Percentiles rank a stretch among this genome's conserved stretches.
Conservation (phyloP, 768 basidiomycete genomes). For the Pleurotus eryngii region DNA sequence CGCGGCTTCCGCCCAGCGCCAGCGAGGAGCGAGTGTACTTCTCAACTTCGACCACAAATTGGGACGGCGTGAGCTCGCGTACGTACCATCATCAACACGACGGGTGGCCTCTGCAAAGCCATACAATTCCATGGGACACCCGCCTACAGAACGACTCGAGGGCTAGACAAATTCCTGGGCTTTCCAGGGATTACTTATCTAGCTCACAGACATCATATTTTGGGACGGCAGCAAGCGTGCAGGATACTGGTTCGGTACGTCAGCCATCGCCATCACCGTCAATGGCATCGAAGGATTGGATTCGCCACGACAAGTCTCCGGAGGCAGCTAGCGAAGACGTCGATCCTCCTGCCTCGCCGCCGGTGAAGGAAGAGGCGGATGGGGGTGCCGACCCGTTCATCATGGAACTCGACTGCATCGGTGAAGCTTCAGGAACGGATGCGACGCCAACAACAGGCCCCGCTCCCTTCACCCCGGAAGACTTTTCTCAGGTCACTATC, state of each 20-base stretch:
- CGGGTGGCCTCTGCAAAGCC: not conserved
- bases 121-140: not conserved
- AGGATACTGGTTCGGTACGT: not conserved
- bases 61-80: not conserved
- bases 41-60: not conserved
- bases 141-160: not conserved
- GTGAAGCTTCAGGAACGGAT: constrained; percentile 32
- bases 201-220: not conserved
- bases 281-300: not conserved
- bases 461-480: not conserved
- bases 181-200: not conserved
- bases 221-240: not conserved
- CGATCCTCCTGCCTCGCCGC: not conserved
- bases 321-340: not conserved
- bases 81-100: not conserved
- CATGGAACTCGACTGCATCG: constrained; percentile 32
- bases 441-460: constrained; percentile 49
- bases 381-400: constrained; percentile 40
- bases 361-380: constrained; percentile 31
- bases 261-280: not conserved
- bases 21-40: constrained; percentile 1
- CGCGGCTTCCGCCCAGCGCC: not conserved
- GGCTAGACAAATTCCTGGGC: not conserved
- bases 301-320: not conserved
- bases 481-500: not conserved